These are phyloP conservation scores for Didymella segeticola DNA, from an alignment of 2,329 filamentous ascomycete genomes.

Conservation along the genomic window DNA sequence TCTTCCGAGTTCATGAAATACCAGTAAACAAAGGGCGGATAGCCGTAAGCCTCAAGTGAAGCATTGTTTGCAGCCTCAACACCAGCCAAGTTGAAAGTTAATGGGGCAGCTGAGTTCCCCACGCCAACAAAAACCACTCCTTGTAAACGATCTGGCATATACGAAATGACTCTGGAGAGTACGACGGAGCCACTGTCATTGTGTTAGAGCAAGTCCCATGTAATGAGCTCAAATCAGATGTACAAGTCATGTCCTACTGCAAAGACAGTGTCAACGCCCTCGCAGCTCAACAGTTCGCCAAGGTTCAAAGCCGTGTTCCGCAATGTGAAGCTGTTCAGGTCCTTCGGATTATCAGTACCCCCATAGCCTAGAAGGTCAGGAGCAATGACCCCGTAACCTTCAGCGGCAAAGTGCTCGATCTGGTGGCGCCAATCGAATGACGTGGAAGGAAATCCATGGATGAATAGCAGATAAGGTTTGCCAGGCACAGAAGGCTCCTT, in stretches of 20 bases:
- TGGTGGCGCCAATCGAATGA: background rate
- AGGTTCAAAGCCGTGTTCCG: background rate
- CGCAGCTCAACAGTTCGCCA: background rate
- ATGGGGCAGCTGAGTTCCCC: background rate
- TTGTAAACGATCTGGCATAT: background rate
- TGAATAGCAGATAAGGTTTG: background rate
- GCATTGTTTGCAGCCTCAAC: background rate
- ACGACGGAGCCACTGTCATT: background rate
- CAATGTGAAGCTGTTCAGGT: background rate
- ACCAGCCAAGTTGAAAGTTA: background rate
- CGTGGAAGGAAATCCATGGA: background rate
- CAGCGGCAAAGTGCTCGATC: background rate
- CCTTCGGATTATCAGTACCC: background rate
- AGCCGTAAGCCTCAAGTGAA: background rate
- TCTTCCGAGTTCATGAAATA: background rate
- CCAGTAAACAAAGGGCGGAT: background rate
- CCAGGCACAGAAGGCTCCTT: background rate
- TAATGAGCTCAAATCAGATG: background rate
- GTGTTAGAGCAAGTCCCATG: background rate
- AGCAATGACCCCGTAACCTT: background rate
- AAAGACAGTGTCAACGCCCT: background rate
- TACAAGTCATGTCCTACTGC: background rate
- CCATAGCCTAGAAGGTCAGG: background rate
- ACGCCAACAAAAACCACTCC: background rate
- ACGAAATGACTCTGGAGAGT: background rate